Evolutionary conservation across 345 rosid species (phyloP).

Genomic region (Ceriops tagal): DNA sequence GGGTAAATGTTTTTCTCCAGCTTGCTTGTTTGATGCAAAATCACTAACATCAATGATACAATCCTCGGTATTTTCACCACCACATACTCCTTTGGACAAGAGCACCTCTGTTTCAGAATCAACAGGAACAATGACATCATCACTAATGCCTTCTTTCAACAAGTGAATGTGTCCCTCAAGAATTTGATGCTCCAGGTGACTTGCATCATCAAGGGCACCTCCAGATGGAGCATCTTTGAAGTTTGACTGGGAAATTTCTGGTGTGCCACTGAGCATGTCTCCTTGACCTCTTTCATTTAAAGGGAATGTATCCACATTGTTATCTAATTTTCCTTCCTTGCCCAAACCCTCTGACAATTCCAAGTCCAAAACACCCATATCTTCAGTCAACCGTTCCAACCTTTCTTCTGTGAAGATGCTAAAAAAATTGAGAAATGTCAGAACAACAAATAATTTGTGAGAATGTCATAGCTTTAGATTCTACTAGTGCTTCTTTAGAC

Average conservation of each 20-base stretch:
- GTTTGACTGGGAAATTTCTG: slow-evolving; percentile 30
- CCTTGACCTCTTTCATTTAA: slow-evolving; percentile 27
- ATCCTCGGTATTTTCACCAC: slow-evolving; percentile 33
- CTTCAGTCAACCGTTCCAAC: slow-evolving; percentile 73
- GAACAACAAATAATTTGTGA: background rate
- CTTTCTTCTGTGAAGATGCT: slow-evolving; percentile 92
- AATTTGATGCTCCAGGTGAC: slow-evolving; percentile 31
- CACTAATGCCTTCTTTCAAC: slow-evolving; percentile 22
- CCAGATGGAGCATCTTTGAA: slow-evolving; percentile 36
- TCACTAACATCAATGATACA: slow-evolving; percentile 38
- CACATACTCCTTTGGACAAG: slow-evolving; percentile 27
- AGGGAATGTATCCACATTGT: slow-evolving; percentile 24
- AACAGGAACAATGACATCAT: slow-evolving; percentile 25
- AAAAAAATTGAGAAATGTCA: slow-evolving; percentile 19
- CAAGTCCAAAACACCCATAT: slow-evolving; percentile 46
- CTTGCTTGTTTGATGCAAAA: slow-evolving; percentile 41
- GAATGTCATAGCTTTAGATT: background rate
- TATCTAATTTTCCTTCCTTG: slow-evolving; percentile 32
- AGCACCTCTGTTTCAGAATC: slow-evolving; percentile 38
- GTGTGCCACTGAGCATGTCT: slow-evolving; percentile 26
- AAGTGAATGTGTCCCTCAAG: slow-evolving; percentile 33
- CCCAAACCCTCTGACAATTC: slow-evolving; percentile 33
- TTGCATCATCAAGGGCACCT: slow-evolving; percentile 30
- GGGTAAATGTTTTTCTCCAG: slow-evolving; percentile 48
- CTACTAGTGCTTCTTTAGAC: background rate